Conservation (phyloP, 768 basidiomycete species). For the Pleurotus ostreatus region DNA sequence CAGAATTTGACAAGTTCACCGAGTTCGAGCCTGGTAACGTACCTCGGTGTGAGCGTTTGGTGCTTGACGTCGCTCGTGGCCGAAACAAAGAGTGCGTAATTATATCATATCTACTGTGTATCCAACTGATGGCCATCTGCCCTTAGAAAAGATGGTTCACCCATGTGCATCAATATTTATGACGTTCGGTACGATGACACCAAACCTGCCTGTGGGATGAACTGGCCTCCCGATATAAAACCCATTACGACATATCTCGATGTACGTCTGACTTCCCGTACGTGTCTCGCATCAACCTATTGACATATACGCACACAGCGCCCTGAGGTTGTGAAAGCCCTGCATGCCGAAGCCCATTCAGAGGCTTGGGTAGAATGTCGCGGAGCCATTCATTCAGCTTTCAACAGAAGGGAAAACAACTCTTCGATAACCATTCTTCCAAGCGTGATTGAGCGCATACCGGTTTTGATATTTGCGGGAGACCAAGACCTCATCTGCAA, state of each 20-base stretch:
- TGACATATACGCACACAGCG: slow-evolving; percentile 43
- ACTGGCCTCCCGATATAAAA: slow-evolving; percentile 89
- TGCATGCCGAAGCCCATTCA: slow-evolving; percentile 77
- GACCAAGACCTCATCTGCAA: slow-evolving; percentile 98
- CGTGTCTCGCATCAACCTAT: neutral
- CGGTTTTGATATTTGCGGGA: slow-evolving; percentile 88
- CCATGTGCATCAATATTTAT: slow-evolving; percentile 90
- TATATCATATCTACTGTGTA: neutral
- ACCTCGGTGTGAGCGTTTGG: slow-evolving; percentile 55
- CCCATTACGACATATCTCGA: slow-evolving; percentile 75
- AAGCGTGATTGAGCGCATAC: slow-evolving; percentile 69
- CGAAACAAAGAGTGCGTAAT: slow-evolving; percentile 35
- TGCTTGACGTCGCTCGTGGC: slow-evolving; percentile 38
- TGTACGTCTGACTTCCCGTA: slow-evolving; percentile 43
- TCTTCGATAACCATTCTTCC: slow-evolving; percentile 80
- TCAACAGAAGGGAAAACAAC: slow-evolving; percentile 51
- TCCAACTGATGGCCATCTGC: neutral
- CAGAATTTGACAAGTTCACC: slow-evolving; percentile 37
- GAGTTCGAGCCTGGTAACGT: slow-evolving; percentile 48
- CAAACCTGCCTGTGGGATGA: slow-evolving; percentile 90
- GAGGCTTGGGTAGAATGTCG: slow-evolving; percentile 89
- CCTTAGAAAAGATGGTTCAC: slow-evolving; percentile 58
- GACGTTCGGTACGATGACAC: slow-evolving; percentile 89
- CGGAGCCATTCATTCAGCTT: slow-evolving; percentile 55
- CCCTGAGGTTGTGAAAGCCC: slow-evolving; percentile 69